These are phyloP conservation scores for Macrolepiota dolichaula DNA, from an alignment of 768 basidiomycete species.

Conservation along the genomic window DNA sequence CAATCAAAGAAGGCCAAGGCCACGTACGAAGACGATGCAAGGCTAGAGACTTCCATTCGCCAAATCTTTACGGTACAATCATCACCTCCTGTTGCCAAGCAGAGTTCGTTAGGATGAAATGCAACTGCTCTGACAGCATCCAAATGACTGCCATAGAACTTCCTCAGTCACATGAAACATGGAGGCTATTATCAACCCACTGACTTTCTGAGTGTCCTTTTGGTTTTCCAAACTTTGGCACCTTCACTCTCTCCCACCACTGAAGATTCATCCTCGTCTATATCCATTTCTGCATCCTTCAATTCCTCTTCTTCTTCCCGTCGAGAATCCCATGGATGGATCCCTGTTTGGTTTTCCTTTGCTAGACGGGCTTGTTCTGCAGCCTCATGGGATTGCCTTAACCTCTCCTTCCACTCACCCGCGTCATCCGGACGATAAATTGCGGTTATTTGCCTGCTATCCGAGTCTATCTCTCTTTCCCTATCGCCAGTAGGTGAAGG, in stretches of 20 bases:
- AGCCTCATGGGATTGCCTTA: conserved; percentile 63
- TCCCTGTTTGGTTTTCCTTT: conserved; percentile 33
- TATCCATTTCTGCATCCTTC: conserved; percentile 68
- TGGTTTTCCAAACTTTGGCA: conserved; percentile 79
- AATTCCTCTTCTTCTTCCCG: conserved; percentile 60
- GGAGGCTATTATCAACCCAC: conserved; percentile 32
- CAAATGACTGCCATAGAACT: conserved; percentile 63
- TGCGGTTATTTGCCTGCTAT: conserved; percentile 61
- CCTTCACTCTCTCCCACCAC: conserved; percentile 68
- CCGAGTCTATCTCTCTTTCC: conserved; percentile 45
- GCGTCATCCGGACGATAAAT: conserved; percentile 88
- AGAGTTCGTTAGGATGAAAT: conserved; percentile 83
- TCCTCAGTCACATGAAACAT: conserved; percentile 15
- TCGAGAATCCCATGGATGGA: conserved; percentile 50
- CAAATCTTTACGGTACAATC: conserved; percentile 96
- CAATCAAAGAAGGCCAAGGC: conserved; percentile 7
- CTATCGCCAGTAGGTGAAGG: conserved; percentile 33
- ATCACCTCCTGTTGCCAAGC: conserved; percentile 90
- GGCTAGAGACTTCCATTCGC: conserved; percentile 76
- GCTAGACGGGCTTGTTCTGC: conserved; percentile 47
- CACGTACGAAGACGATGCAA: conserved; percentile 77
- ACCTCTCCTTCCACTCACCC: conserved; percentile 82
- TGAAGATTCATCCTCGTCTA: conserved; percentile 62
- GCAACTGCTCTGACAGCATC: conserved; percentile 89
- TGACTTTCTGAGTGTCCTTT: conserved; percentile 85